Conservation (phyloP, 768 basidiomycete genomes). For the Kwoniella sp. region DNA sequence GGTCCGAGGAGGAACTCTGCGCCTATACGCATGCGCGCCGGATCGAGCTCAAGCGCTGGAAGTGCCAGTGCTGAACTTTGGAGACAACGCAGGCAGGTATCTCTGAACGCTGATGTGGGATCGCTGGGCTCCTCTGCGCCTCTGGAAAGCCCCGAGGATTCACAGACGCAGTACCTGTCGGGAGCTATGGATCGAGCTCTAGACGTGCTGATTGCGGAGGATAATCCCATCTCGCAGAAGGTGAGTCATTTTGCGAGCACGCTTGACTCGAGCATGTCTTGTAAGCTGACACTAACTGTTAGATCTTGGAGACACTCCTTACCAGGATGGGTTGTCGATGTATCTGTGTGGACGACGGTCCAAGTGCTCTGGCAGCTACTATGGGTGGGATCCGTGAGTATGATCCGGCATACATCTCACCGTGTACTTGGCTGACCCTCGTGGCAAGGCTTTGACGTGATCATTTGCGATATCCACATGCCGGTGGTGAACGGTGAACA, state of each 20-base stretch:
- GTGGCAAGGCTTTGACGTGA: constrained; percentile 82
- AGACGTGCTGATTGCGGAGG: constrained; percentile 89
- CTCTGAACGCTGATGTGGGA: constrained; percentile 8
- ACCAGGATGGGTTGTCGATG: constrained; percentile 91
- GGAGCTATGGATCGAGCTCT: constrained; percentile 67
- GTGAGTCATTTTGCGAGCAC: constrained; percentile 14
- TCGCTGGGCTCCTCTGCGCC: constrained; percentile 4
- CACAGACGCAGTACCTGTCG: not conserved
- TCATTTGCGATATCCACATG: constrained; percentile 93
- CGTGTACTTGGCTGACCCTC: not conserved
- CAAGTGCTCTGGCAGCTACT: constrained; percentile 92
- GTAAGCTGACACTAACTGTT: constrained; percentile 4
- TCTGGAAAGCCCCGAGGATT: constrained; percentile 23
- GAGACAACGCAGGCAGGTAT: constrained; percentile 31
- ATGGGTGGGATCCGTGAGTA: constrained; percentile 94
- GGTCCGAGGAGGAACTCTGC: constrained; percentile 65
- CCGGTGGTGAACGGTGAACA: constrained; percentile 94
- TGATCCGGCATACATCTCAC: not conserved
- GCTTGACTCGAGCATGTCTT: not conserved
- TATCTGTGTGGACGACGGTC: constrained; percentile 91
- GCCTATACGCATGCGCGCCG: constrained; percentile 53
- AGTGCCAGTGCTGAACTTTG: constrained; percentile 39
- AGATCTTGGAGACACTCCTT: constrained; percentile 87
- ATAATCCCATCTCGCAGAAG: constrained; percentile 96
- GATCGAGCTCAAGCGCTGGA: constrained; percentile 35